These are phyloP conservation scores for Monosporascus sp. DNA, from an alignment of 2,329 filamentous ascomycete species.

Conservation along the genomic window DNA sequence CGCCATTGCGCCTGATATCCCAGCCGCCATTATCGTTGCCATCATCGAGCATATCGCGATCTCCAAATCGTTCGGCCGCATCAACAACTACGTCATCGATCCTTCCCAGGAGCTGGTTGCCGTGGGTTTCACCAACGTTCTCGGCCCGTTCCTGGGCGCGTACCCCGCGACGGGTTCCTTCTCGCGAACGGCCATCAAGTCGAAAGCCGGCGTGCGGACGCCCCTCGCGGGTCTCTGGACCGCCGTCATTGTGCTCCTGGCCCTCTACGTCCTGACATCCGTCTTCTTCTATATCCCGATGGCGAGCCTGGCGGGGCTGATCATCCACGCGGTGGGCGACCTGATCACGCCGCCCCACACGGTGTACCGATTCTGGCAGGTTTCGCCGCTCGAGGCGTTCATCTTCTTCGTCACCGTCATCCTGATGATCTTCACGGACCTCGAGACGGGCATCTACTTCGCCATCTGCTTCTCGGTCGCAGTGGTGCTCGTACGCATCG, in stretches of 20 bases:
- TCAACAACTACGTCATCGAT: slow-evolving; percentile 75
- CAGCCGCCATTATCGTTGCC: slow-evolving; percentile 69
- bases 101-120: slow-evolving; percentile 77
- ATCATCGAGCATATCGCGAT: slow-evolving; percentile 83
- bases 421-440: slow-evolving; percentile 73
- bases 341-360: slow-evolving; percentile 78
- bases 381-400: slow-evolving; percentile 74
- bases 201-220: slow-evolving; percentile 86
- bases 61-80: slow-evolving; percentile 73
- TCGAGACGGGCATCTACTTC: slow-evolving; percentile 83
- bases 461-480: slow-evolving; percentile 68
- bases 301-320: slow-evolving; percentile 71
- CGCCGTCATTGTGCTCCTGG: slow-evolving; percentile 73
- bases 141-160: slow-evolving; percentile 74
- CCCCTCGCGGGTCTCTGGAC: slow-evolving; percentile 84
- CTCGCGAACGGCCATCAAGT: slow-evolving; percentile 86
- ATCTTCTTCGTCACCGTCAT: slow-evolving; percentile 85
- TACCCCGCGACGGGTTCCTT: slow-evolving; percentile 90
- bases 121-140: slow-evolving; percentile 69
- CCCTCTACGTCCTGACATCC: slow-evolving; percentile 75
- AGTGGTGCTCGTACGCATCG: slow-evolving; percentile 70
- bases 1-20: slow-evolving; percentile 63
- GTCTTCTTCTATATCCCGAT: slow-evolving; percentile 89
- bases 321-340: slow-evolving; percentile 87
- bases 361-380: slow-evolving; percentile 83